These are phyloP conservation scores for Leucocoprinus birnbaumii DNA, from an alignment of 768 basidiomycete species.

Conservation along the genomic window DNA sequence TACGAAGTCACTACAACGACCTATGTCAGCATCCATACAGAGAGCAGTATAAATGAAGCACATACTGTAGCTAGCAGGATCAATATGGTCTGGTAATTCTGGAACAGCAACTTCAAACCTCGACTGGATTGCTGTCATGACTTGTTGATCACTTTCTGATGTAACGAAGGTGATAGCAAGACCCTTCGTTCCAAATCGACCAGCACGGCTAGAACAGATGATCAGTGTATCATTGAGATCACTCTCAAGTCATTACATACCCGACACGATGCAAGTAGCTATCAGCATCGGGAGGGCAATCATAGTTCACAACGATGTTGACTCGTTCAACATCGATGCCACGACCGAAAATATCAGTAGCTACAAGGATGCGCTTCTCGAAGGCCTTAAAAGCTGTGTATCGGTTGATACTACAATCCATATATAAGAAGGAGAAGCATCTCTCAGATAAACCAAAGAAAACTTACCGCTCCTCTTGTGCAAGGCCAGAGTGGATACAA, in stretches of 20 bases:
- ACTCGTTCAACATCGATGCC: slow-evolving; percentile 99
- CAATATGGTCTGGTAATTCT: slow-evolving; percentile 90
- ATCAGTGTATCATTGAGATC: too few species aligned
- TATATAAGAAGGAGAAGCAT: slow-evolving; percentile 9
- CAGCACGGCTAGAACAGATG: slow-evolving; percentile 70
- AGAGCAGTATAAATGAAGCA: slow-evolving; percentile 19
- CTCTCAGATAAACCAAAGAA: not conserved
- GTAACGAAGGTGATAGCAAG: slow-evolving; percentile 97
- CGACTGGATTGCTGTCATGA: slow-evolving; percentile 92
- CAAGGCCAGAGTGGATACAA: slow-evolving; percentile 91
- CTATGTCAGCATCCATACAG: slow-evolving; percentile 8
- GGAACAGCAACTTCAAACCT: slow-evolving; percentile 97
- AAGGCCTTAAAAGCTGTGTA: slow-evolving; percentile 99
- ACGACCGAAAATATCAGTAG: slow-evolving; percentile 98
- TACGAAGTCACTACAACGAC: slow-evolving; percentile 50
- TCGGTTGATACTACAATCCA: slow-evolving; percentile 69
- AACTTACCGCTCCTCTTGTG: slow-evolving; percentile 92
- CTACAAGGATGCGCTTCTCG: slow-evolving; percentile 98
- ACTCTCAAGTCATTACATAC: slow-evolving; percentile 35
- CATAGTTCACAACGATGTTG: slow-evolving; percentile 99
- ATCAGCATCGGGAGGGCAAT: slow-evolving; percentile 95
- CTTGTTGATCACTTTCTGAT: slow-evolving; percentile 88
- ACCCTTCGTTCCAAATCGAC: slow-evolving; percentile 99
- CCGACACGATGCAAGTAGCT: slow-evolving; percentile 98
- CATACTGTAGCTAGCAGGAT: slow-evolving; percentile 94